These are phyloP conservation scores for Maudiozyma barnettii DNA, from an alignment of 805 yeast species.

Conservation along the genomic window DNA sequence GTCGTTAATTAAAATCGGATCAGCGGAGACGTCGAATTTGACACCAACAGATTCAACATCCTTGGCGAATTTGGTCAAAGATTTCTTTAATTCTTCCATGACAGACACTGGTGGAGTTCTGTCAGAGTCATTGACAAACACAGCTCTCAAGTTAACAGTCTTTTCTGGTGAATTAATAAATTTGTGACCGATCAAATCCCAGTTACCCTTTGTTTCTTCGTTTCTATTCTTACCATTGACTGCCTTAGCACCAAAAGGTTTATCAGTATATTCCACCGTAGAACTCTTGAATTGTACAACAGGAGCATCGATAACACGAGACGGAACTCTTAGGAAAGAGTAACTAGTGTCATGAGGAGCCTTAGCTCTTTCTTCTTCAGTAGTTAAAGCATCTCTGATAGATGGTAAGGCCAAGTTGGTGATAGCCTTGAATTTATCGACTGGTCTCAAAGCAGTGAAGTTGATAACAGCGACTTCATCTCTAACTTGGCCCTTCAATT, in stretches of 20 bases:
- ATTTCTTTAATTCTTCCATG: conserved; percentile 7
- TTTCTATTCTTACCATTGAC: conserved; percentile 1
- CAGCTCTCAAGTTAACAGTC: conserved; percentile 9
- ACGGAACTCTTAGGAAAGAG: conserved; percentile 16
- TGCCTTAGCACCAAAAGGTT: conserved; percentile 10
- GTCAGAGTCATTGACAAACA: conserved; percentile 11
- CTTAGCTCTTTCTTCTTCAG: conserved; percentile 2
- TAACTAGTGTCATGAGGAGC: conserved; percentile 7
- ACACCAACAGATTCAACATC: conserved; percentile 15
- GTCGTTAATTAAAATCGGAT: conserved; percentile 11
- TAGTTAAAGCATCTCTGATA: conserved; percentile 9
- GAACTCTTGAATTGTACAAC: conserved; percentile 11
- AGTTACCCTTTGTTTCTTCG: conserved; percentile 16
- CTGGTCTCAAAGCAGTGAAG: conserved; percentile 17
- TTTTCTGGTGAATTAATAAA: conserved; percentile 8
- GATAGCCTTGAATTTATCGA: conserved; percentile 13
- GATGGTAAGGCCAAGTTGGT: conserved; percentile 14
- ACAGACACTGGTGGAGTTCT: conserved; percentile 8
- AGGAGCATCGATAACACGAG: conserved; percentile 20
- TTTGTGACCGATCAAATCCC: conserved; percentile 14
- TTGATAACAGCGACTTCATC: conserved; percentile 13
- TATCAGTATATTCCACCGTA: conserved; percentile 8
- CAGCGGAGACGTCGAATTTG: conserved; percentile 8
- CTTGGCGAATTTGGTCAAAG: conserved; percentile 6
- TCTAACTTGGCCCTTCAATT: conserved; percentile 12